Conservation (phyloP, 148 eudicot species). For the Agrostemma githago region DNA sequence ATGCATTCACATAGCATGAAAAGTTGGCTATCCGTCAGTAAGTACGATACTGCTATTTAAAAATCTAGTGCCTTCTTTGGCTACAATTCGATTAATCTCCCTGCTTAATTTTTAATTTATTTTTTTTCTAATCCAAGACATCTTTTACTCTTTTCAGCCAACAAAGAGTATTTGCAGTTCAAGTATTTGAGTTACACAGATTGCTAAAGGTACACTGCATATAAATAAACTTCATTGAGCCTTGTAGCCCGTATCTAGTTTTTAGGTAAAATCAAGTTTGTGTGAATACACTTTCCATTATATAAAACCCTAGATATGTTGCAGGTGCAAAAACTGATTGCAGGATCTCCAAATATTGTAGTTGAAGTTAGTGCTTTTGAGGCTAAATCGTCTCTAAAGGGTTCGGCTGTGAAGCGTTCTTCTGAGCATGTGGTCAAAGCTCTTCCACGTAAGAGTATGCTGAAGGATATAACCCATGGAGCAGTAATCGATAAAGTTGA, state of each 20-base stretch:
- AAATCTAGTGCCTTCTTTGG: background rate
- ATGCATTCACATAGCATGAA: conserved; percentile 9
- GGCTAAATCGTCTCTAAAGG: conserved; percentile 40
- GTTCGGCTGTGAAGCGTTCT: conserved; percentile 37
- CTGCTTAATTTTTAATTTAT: background rate
- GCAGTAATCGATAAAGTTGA: conserved; percentile 33
- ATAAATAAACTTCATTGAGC: background rate
- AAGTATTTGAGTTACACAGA: conserved; percentile 95
- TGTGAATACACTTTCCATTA: background rate
- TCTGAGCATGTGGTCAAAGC: conserved; percentile 42
- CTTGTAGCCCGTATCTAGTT: too few relatives aligned
- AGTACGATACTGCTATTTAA: background rate
- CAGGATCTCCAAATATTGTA: conserved; percentile 69
- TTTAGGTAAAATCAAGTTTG: background rate
- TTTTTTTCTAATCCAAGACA: conserved; percentile 24
- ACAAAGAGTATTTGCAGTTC: conserved; percentile 83
- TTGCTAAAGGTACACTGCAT: conserved; percentile 58
- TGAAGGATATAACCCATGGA: conserved; percentile 39
- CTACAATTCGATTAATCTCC: background rate
- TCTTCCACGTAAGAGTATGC: conserved; percentile 26
- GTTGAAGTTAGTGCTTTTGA: conserved; percentile 45
- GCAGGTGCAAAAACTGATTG: conserved; percentile 85
- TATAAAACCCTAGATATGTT: conserved; percentile 13
- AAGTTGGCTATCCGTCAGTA: background rate
- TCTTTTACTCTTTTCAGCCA: conserved; percentile 56